A percentile compares a stretch with the other conserved stretches of the same genome.
Evolutionary conservation across 768 basidiomycete genomes (phyloP).

Genomic region (Lactarius pseudohatsudake): DNA sequence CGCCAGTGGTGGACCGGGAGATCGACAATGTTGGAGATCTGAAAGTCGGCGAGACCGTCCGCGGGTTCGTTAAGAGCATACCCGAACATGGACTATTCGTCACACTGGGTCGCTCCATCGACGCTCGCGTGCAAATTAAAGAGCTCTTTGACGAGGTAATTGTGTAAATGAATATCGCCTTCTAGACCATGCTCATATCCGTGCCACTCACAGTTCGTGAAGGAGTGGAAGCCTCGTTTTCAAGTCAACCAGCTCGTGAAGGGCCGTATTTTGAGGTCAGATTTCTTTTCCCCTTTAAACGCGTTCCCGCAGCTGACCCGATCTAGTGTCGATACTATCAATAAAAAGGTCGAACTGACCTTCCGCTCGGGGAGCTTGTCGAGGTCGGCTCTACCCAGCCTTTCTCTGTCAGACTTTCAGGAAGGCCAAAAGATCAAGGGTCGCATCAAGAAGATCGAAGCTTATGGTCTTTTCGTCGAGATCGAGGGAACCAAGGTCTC

Average conservation of each 20-base stretch:
- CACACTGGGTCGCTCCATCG: conserved; percentile 75
- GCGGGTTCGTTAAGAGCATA: conserved; percentile 89
- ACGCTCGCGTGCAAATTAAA: conserved; percentile 89
- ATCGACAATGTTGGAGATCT: conserved; percentile 61
- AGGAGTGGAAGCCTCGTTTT: conserved; percentile 92
- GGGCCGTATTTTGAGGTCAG: conserved; percentile 80
- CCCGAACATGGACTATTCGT: conserved; percentile 89
- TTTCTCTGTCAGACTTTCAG: conserved; percentile 56
- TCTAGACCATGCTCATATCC: neutral
- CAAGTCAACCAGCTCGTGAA: conserved; percentile 78
- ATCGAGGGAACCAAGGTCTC: conserved; percentile 81
- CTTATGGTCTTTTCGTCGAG: conserved; percentile 90
- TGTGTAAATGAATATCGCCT: neutral
- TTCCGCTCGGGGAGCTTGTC: conserved; percentile 67
- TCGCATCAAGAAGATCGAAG: conserved; percentile 75
- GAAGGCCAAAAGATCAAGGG: conserved; percentile 83
- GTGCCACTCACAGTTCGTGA: conserved; percentile 64
- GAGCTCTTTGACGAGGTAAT: conserved; percentile 86
- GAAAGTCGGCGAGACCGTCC: conserved; percentile 68
- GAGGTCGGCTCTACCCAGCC: conserved; percentile 38
- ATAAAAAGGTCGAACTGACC: conserved; percentile 87
- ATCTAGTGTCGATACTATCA: conserved; percentile 63
- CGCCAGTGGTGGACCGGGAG: conserved; percentile 63
- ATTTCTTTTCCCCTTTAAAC: neutral
- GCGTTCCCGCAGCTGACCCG: neutral